Conservation (phyloP, 2,329 filamentous ascomycete genomes). For the Pyrenochaeta sp. region DNA sequence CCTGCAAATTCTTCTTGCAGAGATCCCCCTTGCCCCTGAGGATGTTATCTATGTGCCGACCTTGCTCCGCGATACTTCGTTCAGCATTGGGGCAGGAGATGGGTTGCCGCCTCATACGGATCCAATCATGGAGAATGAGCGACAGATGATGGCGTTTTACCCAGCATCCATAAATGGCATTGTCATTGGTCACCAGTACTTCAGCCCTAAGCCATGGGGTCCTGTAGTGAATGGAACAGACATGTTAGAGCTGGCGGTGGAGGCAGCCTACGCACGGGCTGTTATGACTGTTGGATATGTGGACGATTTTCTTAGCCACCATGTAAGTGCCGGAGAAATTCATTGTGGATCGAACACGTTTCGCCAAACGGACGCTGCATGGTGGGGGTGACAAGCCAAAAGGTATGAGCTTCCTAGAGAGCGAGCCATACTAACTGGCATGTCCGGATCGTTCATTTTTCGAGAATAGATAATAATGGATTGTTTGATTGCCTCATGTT, state of each 20-base stretch:
- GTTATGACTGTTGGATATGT: constrained; percentile 7
- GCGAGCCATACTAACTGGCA: too few species aligned
- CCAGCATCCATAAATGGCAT: constrained; percentile 1
- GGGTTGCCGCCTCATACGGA: background rate
- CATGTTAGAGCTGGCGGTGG: constrained; percentile 2
- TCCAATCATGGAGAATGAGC: background rate
- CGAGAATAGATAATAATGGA: too few species aligned
- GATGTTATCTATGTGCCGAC: constrained; percentile 5
- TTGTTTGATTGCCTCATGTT: too few species aligned
- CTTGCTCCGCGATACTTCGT: background rate
- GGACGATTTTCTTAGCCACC: constrained; percentile 13
- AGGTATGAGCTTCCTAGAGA: too few species aligned
- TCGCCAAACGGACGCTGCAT: constrained; percentile 3
- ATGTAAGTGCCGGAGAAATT: constrained; percentile 9
- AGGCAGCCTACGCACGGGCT: constrained; percentile 4
- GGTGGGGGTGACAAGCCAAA: constrained; percentile 3
- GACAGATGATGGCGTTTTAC: background rate
- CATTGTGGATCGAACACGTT: constrained; percentile 15
- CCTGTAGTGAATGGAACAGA: constrained; percentile 9
- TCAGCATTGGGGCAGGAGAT: background rate
- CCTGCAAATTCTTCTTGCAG: constrained; percentile 4
- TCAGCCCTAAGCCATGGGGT: constrained; percentile 2
- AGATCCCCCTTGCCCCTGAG: background rate
- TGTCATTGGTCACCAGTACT: background rate
- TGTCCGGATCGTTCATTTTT: too few species aligned